A percentile compares a stretch with the other conserved stretches of the same genome.
Conservation (phyloP, 2,329 filamentous ascomycete species). For the Pseudocercospora vitis region DNA sequence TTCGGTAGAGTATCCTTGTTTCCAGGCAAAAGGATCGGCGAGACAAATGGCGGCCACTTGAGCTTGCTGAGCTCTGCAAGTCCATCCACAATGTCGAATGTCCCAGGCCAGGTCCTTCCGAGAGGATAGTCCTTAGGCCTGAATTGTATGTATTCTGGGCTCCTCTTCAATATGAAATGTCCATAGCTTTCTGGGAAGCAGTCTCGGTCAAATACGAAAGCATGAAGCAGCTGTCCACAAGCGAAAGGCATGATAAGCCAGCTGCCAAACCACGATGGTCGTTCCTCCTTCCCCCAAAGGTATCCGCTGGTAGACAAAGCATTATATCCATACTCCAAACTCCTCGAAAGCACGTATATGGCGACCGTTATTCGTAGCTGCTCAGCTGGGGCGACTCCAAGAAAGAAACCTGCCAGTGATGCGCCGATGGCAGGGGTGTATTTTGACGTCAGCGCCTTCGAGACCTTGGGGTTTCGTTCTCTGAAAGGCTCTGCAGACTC, state of each 20-base stretch:
- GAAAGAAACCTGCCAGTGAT: slow-evolving; percentile 77
- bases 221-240: slow-evolving; percentile 52
- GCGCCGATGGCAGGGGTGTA: slow-evolving; percentile 90
- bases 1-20: slow-evolving; percentile 56
- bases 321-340: slow-evolving; percentile 85
- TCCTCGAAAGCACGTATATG: slow-evolving; percentile 77
- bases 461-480: slow-evolving; percentile 74
- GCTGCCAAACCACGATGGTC: slow-evolving; percentile 64
- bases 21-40: slow-evolving; percentile 80
- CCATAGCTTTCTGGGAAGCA: slow-evolving; percentile 59
- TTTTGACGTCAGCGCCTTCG: slow-evolving; percentile 72
- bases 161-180: slow-evolving; percentile 67
- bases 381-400: slow-evolving; percentile 72
- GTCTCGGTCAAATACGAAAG: slow-evolving; percentile 54
- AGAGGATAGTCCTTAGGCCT: slow-evolving; percentile 72
- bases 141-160: slow-evolving; percentile 74
- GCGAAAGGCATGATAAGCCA: slow-evolving; percentile 54
- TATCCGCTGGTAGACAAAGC: slow-evolving; percentile 69
- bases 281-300: slow-evolving; percentile 50
- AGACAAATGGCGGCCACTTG: slow-evolving; percentile 84
- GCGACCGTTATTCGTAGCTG: slow-evolving; percentile 76
- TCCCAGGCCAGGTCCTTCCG: slow-evolving; percentile 69
- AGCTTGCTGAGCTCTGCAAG: slow-evolving; percentile 77
- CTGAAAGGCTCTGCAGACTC: slow-evolving; percentile 76
- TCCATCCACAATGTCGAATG: slow-evolving; percentile 75